Percentiles rank a stretch among this genome's conserved stretches.
Evolutionary conservation across 495 filamentous ascomycete genomes (phyloP).

Genomic region (Hypomontagnella submonticulosa): DNA sequence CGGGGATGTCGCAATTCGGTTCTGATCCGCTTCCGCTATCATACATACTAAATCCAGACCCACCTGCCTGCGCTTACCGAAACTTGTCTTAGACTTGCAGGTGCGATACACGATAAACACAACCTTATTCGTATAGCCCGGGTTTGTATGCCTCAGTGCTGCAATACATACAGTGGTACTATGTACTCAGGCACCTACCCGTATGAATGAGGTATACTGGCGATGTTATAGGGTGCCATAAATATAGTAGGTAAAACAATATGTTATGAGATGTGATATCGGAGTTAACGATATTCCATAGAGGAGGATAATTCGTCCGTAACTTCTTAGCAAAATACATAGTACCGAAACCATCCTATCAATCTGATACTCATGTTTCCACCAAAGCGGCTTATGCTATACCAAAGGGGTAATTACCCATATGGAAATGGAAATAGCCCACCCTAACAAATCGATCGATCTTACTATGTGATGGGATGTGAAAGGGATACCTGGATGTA

Average conservation of each 20-base stretch:
- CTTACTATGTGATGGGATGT: conserved; percentile 12
- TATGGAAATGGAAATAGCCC: conserved; percentile 23
- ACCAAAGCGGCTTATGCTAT: background rate
- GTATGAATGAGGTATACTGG: too few relatives aligned
- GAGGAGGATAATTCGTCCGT: too few relatives aligned
- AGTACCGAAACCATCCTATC: background rate
- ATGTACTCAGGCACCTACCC: background rate
- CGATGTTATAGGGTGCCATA: too few relatives aligned
- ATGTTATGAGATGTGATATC: too few relatives aligned
- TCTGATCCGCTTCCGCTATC: conserved; percentile 8
- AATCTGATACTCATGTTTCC: conserved; percentile 5
- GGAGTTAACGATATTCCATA: too few relatives aligned
- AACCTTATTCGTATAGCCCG: background rate
- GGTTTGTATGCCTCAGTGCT: background rate
- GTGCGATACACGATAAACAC: background rate
- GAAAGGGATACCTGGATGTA: too few relatives aligned
- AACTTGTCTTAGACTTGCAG: conserved; percentile 17
- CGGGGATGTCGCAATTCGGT: conserved; percentile 30
- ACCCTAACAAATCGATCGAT: conserved; percentile 19
- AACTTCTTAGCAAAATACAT: background rate
- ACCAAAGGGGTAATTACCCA: conserved; percentile 13
- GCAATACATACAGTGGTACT: too few relatives aligned
- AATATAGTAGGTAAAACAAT: too few relatives aligned
- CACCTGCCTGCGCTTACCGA: conserved; percentile 35
- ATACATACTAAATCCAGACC: conserved; percentile 5